Evolutionary conservation across 2,329 filamentous ascomycete genomes (phyloP).

Genomic region (Colletotrichum tabaci): DNA sequence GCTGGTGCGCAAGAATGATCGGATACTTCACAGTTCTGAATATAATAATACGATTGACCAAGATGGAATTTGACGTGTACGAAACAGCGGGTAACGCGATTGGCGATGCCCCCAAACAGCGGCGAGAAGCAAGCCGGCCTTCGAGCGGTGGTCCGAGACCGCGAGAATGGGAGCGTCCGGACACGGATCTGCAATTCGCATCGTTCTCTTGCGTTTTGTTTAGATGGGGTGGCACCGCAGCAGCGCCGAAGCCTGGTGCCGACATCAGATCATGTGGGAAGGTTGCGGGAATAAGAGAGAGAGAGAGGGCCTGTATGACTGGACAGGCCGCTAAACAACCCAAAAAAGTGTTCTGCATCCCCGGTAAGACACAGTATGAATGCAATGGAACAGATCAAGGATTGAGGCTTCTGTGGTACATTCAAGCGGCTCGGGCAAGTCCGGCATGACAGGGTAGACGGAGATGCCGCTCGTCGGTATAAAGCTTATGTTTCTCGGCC

Average conservation of each 20-base stretch:
- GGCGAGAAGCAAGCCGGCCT: background rate
- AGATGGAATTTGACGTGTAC: background rate
- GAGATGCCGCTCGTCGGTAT: background rate
- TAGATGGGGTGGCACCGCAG: constrained; percentile 17
- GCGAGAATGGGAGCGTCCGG: background rate
- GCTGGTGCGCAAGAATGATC: too few species aligned
- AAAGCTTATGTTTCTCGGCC: background rate
- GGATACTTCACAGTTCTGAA: too few species aligned
- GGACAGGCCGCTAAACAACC: too few species aligned
- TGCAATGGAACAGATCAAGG: background rate
- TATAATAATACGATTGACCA: too few species aligned
- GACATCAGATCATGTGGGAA: constrained; percentile 28
- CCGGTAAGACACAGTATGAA: too few species aligned
- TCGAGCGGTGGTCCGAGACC: background rate
- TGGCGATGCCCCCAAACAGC: background rate
- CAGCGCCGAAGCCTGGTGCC: constrained; percentile 24
- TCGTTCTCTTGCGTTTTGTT: background rate
- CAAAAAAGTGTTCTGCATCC: too few species aligned
- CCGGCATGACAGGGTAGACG: background rate
- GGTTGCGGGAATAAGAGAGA: background rate
- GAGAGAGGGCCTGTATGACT: background rate
- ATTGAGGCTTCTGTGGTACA: background rate
- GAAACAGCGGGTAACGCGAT: background rate
- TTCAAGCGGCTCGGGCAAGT: background rate
- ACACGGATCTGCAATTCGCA: background rate